These are phyloP conservation scores for Pisolithus albus DNA, from an alignment of 768 basidiomycete species.

Conservation along the genomic window DNA sequence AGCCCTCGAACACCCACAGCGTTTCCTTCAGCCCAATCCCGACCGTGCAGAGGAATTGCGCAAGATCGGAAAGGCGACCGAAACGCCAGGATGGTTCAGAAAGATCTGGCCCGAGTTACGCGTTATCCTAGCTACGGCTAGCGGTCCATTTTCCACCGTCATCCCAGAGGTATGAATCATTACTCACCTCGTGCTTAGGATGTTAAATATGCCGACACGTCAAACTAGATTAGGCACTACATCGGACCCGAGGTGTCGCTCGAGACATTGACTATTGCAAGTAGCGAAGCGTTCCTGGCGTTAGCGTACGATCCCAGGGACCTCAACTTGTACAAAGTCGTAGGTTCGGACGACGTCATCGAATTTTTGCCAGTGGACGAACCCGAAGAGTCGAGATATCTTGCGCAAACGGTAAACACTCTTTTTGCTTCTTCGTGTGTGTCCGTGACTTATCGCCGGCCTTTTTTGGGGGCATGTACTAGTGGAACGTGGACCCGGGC, in stretches of 20 bases:
- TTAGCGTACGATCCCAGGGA: slow-evolving; percentile 17
- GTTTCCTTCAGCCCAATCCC: slow-evolving; percentile 11
- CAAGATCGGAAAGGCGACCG: neutral
- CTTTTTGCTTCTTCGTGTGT: neutral
- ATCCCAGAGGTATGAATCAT: slow-evolving; percentile 12
- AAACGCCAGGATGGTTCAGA: slow-evolving; percentile 13
- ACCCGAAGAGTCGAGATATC: slow-evolving; percentile 16
- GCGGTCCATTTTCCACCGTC: slow-evolving; percentile 17
- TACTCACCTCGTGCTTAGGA: neutral
- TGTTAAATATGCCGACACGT: too few species aligned
- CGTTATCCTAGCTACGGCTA: slow-evolving; percentile 13
- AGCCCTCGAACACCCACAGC: slow-evolving; percentile 1
- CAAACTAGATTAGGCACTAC: slow-evolving; percentile 10
- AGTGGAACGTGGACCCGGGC: slow-evolving; percentile 17
- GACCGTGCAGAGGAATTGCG: slow-evolving; percentile 14
- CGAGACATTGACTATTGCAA: slow-evolving; percentile 14
- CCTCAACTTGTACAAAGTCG: slow-evolving; percentile 15
- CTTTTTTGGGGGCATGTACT: neutral
- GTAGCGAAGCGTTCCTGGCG: slow-evolving; percentile 18
- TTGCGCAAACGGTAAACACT: slow-evolving; percentile 12
- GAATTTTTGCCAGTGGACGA: slow-evolving; percentile 14
- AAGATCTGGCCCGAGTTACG: slow-evolving; percentile 15
- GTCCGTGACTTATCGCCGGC: neutral
- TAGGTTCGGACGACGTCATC: slow-evolving; percentile 21
- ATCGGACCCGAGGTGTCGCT: slow-evolving; percentile 16